phyloP scores from a whole-genome alignment of 768 basidiomycete species.

The Clitopilus passeckerianus region DNA sequence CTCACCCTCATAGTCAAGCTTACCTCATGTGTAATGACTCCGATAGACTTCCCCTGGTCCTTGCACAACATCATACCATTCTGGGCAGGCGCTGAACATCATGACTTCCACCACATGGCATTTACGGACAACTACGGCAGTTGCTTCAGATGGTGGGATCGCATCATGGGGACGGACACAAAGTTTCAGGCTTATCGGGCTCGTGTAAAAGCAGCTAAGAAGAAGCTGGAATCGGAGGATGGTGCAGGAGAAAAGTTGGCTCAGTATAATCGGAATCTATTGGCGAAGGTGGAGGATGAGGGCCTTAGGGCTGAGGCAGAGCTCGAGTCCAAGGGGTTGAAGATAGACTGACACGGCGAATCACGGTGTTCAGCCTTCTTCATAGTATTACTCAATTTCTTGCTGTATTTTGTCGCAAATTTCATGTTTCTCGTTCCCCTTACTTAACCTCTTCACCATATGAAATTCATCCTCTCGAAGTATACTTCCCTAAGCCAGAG shows the following conservation, averaged over 20 bases:
- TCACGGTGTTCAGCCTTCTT: too few relatives aligned
- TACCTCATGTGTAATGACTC: neutral
- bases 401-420: too few relatives aligned
- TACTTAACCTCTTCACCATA: too few relatives aligned
- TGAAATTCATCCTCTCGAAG: too few relatives aligned
- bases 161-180: conserved; percentile 82
- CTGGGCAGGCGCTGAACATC: conserved; percentile 97
- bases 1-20: neutral
- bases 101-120: conserved; percentile 98
- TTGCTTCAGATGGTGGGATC: conserved; percentile 93
- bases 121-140: conserved; percentile 93
- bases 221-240: conserved; percentile 34
- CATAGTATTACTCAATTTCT: too few relatives aligned
- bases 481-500: too few relatives aligned
- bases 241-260: conserved; percentile 48
- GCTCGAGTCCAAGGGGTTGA: neutral
- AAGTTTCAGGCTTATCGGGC: conserved; percentile 82
- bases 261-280: conserved; percentile 54
- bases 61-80: conserved; percentile 88
- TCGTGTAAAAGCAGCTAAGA: conserved; percentile 59
- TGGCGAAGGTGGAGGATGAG: conserved; percentile 69
- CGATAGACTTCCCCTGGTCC: conserved; percentile 93
- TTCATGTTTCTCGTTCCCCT: too few relatives aligned
- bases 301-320: conserved; percentile 65
- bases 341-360: too few relatives aligned